Evolutionary conservation across 768 basidiomycete genomes (phyloP), one percentile per base, ranked within the genome.

Genomic region (Suillus occidentalis): DNA sequence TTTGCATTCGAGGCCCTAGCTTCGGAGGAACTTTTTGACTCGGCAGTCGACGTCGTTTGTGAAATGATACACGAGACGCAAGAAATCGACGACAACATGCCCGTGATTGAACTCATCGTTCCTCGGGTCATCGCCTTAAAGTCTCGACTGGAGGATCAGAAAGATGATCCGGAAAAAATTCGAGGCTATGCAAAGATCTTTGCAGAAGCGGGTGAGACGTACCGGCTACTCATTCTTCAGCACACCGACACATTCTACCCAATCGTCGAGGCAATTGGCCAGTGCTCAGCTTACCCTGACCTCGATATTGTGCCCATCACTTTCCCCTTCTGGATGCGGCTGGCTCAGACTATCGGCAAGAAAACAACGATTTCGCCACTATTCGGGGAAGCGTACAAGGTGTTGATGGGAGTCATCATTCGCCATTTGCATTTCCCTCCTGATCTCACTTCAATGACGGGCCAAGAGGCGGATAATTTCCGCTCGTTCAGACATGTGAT

Each of bases 21-120:
- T 4, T 89, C 89, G 4, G 92, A 96, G 20, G 85, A 88, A 52
- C 83, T 99, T n/a, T 99, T 99, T 73, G 97, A 99, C 70, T 76
- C 89, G 8, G 96, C 95, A 2, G 94, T 96, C 45, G 92, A 97
- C 65, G 89, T 93, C 42, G 83, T 99, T 65, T 96, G 94, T 76
- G 95, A 97, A 74, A 79, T 98, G 70, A 94, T 99, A 62, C 97
- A 99, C 77, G 97, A 99, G 76, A 99, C 97, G 0, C 96, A 98
- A 77, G 97, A 99, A 77, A 85, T 97, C 37, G 91, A 97, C 66
- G 97, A 98, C 37, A 95, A 94, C 72, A 92, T 96, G 87, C 77
- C 85, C 25, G 87, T 92, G 68, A 95, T 99, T 70, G 85, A 97
- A 72, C 81, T 89, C 65, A 89, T 99, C 63, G 89, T 99, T 1